phyloP scores from a whole-genome alignment of 805 yeast species.

The Kodamaea nitidulidarum region DNA sequence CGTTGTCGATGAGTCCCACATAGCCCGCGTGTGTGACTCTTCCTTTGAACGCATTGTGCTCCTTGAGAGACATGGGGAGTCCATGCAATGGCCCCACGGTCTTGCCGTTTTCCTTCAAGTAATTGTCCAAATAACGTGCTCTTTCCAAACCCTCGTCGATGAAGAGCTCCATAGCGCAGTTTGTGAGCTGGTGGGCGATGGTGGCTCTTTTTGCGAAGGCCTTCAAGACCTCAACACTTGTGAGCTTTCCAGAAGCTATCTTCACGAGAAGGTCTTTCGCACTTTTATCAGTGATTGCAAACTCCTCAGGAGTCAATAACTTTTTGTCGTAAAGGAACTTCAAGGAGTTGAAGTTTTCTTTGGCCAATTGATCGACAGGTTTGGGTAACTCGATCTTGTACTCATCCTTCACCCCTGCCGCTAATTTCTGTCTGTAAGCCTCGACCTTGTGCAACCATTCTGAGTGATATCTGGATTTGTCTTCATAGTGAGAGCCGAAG shows the following conservation, averaged over 20 bases:
- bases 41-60: constrained; percentile 54
- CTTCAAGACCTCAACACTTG: constrained; percentile 50
- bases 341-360: constrained; percentile 34
- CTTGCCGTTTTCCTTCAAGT: constrained; percentile 44
- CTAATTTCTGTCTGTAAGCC: constrained; percentile 34
- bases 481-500: constrained; percentile 31
- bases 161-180: constrained; percentile 59
- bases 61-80: constrained; percentile 61
- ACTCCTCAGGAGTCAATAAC: constrained; percentile 35
- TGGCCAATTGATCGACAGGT: constrained; percentile 29
- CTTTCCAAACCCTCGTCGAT: constrained; percentile 54
- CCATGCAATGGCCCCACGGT: constrained; percentile 64
- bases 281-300: constrained; percentile 39
- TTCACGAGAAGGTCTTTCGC: constrained; percentile 40
- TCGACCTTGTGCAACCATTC: constrained; percentile 46
- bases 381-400: constrained; percentile 31
- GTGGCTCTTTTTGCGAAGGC: constrained; percentile 67
- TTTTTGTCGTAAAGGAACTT: constrained; percentile 32
- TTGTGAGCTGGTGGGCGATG: constrained; percentile 59
- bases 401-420: constrained; percentile 29
- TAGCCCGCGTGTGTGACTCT: constrained; percentile 58
- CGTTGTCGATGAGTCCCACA: constrained; percentile 47
- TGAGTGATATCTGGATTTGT: constrained; percentile 37
- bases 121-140: constrained; percentile 54
- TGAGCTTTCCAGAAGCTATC: constrained; percentile 44